A percentile compares a stretch with the other conserved stretches of the same genome.
Conservation (phyloP, 2,329 filamentous ascomycete species). For the Microdochium trichocladiopsis region DNA sequence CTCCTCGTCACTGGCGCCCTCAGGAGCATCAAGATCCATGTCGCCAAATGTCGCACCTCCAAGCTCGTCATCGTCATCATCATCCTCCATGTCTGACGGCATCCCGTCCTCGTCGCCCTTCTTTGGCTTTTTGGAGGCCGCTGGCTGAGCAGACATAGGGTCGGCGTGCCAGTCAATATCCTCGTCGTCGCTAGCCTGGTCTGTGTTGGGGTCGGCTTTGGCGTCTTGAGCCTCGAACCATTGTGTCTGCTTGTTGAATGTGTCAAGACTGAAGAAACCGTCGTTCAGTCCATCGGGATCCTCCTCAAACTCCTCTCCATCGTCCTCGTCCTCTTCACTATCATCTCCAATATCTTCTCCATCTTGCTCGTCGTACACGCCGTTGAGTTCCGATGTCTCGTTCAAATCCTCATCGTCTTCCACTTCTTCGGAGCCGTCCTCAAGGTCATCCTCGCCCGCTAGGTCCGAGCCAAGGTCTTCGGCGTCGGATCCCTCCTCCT, state of each 20-base stretch:
- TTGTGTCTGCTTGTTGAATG: constrained; percentile 92
- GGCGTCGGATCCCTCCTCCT: constrained; percentile 16
- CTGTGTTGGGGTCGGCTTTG: constrained; percentile 67
- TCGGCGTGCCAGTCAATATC: constrained; percentile 83
- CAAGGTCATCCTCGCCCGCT: constrained; percentile 20
- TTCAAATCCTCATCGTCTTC: constrained; percentile 26
- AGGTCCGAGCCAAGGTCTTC: constrained; percentile 11
- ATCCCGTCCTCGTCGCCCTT: constrained; percentile 27
- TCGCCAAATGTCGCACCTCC: constrained; percentile 80
- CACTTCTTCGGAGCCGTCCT: constrained; percentile 21
- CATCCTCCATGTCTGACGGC: constrained; percentile 34
- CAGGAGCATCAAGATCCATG: constrained; percentile 64
- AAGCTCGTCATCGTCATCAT: constrained; percentile 62
- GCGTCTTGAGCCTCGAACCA: constrained; percentile 82
- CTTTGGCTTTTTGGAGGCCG: constrained; percentile 23
- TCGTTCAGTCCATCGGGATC: constrained; percentile 88
- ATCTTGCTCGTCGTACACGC: constrained; percentile 26
- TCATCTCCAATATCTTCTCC: constrained; percentile 37
- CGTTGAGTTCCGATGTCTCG: constrained; percentile 11
- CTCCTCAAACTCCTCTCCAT: constrained; percentile 50
- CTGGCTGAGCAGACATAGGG: constrained; percentile 44
- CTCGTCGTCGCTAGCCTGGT: constrained; percentile 73
- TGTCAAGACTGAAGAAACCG: constrained; percentile 95
- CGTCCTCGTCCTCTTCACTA: constrained; percentile 39
- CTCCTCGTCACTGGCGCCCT: constrained; percentile 62